Percentiles rank a stretch among this genome's conserved stretches.
These are phyloP conservation scores for Colletotrichum horii DNA, from an alignment of 2,329 filamentous ascomycete genomes.

Conservation along the genomic window DNA sequence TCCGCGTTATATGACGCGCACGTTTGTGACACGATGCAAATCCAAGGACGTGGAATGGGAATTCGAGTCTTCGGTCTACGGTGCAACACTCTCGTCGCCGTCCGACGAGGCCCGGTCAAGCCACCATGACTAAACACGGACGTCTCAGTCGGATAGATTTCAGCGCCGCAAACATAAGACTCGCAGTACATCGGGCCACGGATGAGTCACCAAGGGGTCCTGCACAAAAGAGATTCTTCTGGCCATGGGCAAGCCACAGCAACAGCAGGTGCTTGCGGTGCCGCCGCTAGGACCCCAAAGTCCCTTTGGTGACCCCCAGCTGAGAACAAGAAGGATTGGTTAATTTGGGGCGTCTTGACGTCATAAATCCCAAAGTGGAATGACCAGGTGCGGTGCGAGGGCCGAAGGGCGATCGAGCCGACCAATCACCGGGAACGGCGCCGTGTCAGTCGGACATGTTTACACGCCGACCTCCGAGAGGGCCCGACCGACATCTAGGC, in stretches of 20 bases:
- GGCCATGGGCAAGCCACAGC: neutral
- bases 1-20: neutral
- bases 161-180: neutral
- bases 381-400: neutral
- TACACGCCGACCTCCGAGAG: constrained; percentile 8
- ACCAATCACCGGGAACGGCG: neutral
- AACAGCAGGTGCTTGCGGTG: neutral
- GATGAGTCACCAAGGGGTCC: neutral
- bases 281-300: neutral
- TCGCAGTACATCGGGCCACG: neutral
- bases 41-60: neutral
- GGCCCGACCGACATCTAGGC: neutral
- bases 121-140: neutral
- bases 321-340: neutral
- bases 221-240: neutral
- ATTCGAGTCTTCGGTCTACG: neutral
- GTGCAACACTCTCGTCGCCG: neutral
- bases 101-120: neutral
- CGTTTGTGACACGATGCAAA: neutral
- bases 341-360: neutral
- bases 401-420: neutral
- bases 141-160: neutral
- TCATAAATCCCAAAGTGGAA: constrained; percentile 7
- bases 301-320: neutral
- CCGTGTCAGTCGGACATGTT: constrained; percentile 9